phyloP scores from a whole-genome alignment of 164 flowering plant species.

The Echeveria elegans region DNA sequence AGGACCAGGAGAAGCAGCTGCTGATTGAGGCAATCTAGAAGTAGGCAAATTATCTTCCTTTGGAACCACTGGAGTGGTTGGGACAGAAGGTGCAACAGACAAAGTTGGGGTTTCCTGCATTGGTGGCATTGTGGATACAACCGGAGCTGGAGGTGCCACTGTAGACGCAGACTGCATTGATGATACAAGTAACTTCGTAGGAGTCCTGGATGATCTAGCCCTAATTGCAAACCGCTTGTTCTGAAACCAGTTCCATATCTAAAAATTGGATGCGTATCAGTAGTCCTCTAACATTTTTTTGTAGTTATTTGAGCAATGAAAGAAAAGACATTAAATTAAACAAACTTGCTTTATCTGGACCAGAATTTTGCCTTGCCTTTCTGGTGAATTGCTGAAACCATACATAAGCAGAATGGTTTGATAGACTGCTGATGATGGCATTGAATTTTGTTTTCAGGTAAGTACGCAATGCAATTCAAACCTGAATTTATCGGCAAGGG shows the following conservation, averaged over 20 bases:
- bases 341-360: slow-evolving; percentile 91
- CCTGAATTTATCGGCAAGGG: slow-evolving; percentile 90
- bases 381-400: slow-evolving; percentile 50
- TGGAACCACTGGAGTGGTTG: slow-evolving; percentile 26
- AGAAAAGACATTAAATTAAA: background rate
- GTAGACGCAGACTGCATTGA: slow-evolving; percentile 18
- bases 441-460: too few species aligned
- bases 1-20: slow-evolving; percentile 30
- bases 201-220: slow-evolving; percentile 53
- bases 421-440: too few species aligned
- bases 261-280: slow-evolving; percentile 6
- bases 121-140: background rate
- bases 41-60: slow-evolving; percentile 38
- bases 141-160: slow-evolving; percentile 1
- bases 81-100: background rate
- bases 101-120: slow-evolving; percentile 18
- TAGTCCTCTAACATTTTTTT: too few species aligned
- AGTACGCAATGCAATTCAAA: slow-evolving; percentile 11
- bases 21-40: slow-evolving; percentile 29
- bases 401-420: slow-evolving; percentile 3
- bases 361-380: slow-evolving; percentile 60
- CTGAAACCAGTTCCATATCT: slow-evolving; percentile 99
- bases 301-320: too few species aligned
- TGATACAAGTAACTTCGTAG: slow-evolving; percentile 48
- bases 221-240: slow-evolving; percentile 85